Evolutionary conservation across 2,329 filamentous ascomycete species (phyloP), one percentile per base, ranked within the genome.

Genomic region (Trichophyton mentagrophytes): DNA sequence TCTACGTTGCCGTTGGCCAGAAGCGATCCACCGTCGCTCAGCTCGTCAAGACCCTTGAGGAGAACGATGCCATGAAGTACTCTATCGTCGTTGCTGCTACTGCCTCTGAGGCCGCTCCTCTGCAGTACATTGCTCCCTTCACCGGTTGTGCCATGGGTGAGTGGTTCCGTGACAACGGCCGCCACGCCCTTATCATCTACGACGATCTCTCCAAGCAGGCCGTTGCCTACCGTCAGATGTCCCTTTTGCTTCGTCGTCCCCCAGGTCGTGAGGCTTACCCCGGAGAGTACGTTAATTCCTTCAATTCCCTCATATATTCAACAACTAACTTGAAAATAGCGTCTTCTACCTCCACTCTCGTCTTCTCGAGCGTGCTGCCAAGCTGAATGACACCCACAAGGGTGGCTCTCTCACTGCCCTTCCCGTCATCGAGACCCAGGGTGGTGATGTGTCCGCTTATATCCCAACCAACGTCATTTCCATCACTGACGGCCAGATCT

Each of bases 391-490:
- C 78, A 92, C 89, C 80, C 89, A 88, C 75, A 90, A 91, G 74
- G 90, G 89, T 80, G 93, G 93, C 76, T 97, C 92, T 70, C 85
- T 97, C 79, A 99, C 93, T 79, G 92, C 93, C 68, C 88, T 99
- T 65, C 93, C 93, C 75, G 77, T 97, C 79, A 97, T 99, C 77
- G 93, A 99, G 85, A 99, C 93, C 77, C 93, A 97, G 85, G 93
- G 93, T 85, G 93, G 93, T 89, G 93, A 99, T 80, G 93, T 99
- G 74, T 97, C 93, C 71, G 93, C 93, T 71, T 99, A 97, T 81
- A 97, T 99, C 85, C 93, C 93, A 73, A 99, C 93, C 81, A 99
- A 97, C 84, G 93, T 97, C 81, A 99, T 99, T 85, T 97, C 92
- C 78, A 99, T 99, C 76, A 99, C 93, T 71, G 93, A 97, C 74